Conservation (phyloP, 2,329 filamentous ascomycete genomes). For the Orbilia ellipsospora region DNA sequence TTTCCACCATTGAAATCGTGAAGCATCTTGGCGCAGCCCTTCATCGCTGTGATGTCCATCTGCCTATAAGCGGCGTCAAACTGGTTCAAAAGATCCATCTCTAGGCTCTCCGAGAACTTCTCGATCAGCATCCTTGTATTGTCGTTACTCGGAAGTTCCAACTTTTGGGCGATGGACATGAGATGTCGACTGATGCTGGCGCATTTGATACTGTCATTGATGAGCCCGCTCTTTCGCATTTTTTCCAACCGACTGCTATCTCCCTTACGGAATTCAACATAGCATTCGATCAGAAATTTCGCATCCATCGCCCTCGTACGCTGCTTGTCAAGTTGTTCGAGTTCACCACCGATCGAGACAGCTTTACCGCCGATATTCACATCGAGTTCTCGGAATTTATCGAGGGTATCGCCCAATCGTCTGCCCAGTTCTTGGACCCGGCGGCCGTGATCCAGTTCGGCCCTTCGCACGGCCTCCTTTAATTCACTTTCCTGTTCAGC, state of each 20-base stretch:
- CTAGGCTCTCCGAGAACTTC: constrained; percentile 93
- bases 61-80: constrained; percentile 97
- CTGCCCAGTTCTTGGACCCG: constrained; percentile 87
- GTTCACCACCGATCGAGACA: constrained; percentile 90
- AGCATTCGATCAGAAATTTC: constrained; percentile 94
- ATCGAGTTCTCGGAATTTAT: constrained; percentile 90
- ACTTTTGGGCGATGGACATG: constrained; percentile 89
- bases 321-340: constrained; percentile 95
- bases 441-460: constrained; percentile 90
- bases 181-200: constrained; percentile 93
- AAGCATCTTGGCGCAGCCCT: constrained; percentile 91
- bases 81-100: constrained; percentile 93
- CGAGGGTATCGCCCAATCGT: constrained; percentile 91
- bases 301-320: constrained; percentile 89
- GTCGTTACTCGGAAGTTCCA: constrained; percentile 75
- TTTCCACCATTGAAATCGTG: constrained; percentile 95
- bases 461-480: constrained; percentile 85
- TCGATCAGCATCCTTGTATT: constrained; percentile 90
- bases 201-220: constrained; percentile 92
- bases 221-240: constrained; percentile 82
- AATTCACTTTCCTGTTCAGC: constrained; percentile 92
- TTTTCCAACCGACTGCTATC: constrained; percentile 88
- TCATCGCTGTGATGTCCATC: constrained; percentile 98
- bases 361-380: constrained; percentile 87
- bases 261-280: constrained; percentile 91